Evolutionary conservation across 1,284 basidiomycete species (phyloP), one percentile per base, ranked within the genome.

Genomic region (Thecaphora thlaspeos): DNA sequence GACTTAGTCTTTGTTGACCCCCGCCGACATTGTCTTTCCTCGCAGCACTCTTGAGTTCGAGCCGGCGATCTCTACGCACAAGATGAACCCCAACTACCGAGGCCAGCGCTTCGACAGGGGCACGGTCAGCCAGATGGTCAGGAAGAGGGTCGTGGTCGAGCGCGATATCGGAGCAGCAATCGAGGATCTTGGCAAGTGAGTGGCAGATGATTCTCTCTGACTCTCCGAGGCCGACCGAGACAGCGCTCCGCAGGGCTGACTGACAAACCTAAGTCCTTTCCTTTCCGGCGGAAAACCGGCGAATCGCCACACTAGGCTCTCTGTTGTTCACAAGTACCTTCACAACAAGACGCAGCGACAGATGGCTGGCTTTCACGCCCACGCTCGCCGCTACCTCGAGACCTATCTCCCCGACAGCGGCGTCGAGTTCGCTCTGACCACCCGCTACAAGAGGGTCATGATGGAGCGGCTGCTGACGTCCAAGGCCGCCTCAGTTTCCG

Each of bases 61-160:
- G 46, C 73, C 73, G 8, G 61, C 69, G 39, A 71, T 77, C 55
- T 65, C 71, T 9, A 76, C 75, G 17, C 73, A 77, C 66, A 77
- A 77, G 62, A 76, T 77, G 74, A 77, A 75, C 43, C 71, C 74
- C 15, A 46, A 60, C 11, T 76, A 75, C 46, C 58, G 75, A 19
- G 62, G 70, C 0, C 69, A 67, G 34, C 70, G 75, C 19, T 76
- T 73, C 43, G 70, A 75, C 41, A 64, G 73, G 19, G 58, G 60
- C 21, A 51, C 57, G 8, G 65, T 76, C 44, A 62, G 61, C 28
- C 50, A 62, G 32, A 58, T 76, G 32, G 68, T 77, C 32, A 41
- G 70, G 19, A 61, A 66, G 34, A 54, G 62, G 22, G 64, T 76
- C 30, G 68, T 77, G 24, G 56, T 68, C 39, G 68, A 73, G 51